Percentiles rank a stretch among this genome's conserved stretches.
These are phyloP conservation scores for Fusarium torreyae DNA, from an alignment of 2,329 filamentous ascomycete species.

Conservation along the genomic window DNA sequence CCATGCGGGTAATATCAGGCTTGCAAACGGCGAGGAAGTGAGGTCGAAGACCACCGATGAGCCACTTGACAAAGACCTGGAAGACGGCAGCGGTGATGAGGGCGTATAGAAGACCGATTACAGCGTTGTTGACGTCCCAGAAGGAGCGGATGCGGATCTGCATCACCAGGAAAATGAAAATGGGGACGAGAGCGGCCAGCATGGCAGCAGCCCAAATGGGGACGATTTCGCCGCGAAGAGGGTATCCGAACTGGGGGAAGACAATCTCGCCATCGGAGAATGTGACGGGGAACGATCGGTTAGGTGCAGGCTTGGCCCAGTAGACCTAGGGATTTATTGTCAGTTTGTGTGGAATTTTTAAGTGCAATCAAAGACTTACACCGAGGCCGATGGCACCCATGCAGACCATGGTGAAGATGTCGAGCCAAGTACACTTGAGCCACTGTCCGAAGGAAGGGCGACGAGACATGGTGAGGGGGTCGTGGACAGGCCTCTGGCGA, in stretches of 20 bases:
- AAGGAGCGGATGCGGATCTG: constrained; percentile 78
- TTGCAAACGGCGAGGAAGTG: constrained; percentile 81
- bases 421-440: constrained; percentile 77
- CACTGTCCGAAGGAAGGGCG: constrained; percentile 77
- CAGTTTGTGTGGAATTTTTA: not conserved
- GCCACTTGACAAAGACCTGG: constrained; percentile 82
- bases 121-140: constrained; percentile 80
- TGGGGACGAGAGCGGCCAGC: constrained; percentile 75
- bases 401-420: constrained; percentile 76
- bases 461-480: constrained; percentile 58
- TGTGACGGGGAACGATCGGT: constrained; percentile 77
- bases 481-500: constrained; percentile 28
- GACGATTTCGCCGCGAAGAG: constrained; percentile 77
- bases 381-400: constrained; percentile 78
- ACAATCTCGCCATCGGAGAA: constrained; percentile 78
- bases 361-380: constrained; percentile 59
- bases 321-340: constrained; percentile 64
- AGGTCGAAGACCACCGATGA: constrained; percentile 80
- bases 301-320: constrained; percentile 74
- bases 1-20: constrained; percentile 58
- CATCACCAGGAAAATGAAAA: constrained; percentile 74
- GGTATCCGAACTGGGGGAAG: constrained; percentile 79
- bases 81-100: constrained; percentile 81
- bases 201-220: constrained; percentile 80
- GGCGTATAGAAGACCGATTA: constrained; percentile 78